Percentiles rank a stretch among this genome's conserved stretches.
phyloP scores from a whole-genome alignment of 352 stramenopile species.

The Aphanomyces cochlioides region DNA sequence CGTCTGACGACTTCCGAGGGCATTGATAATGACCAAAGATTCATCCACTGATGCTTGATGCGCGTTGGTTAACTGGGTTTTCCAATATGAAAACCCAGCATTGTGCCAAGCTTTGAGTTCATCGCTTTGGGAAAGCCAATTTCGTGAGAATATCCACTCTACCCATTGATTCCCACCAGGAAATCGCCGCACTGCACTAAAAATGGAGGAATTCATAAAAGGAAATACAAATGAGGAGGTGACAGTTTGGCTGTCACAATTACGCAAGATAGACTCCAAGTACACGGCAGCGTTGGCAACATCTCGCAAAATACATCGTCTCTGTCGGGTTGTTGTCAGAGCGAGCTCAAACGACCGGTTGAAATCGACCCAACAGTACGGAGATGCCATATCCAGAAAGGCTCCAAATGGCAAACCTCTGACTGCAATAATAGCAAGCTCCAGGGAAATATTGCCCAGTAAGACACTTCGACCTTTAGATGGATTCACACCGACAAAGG shows the following conservation, averaged over 20 bases:
- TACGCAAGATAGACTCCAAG: constrained; percentile 26
- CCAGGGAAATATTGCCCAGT: background rate
- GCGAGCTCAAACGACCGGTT: constrained; percentile 26
- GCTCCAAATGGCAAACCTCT: background rate
- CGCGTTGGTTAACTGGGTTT: constrained; percentile 14
- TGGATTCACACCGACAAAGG: background rate
- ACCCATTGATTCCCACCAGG: background rate
- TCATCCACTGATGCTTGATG: constrained; percentile 6
- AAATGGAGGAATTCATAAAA: constrained; percentile 6
- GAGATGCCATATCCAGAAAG: background rate
- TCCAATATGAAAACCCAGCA: constrained; percentile 3
- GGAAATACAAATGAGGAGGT: background rate
- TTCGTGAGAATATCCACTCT: background rate
- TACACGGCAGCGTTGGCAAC: constrained; percentile 23
- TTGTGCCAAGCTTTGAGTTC: background rate
- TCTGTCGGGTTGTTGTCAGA: constrained; percentile 10
- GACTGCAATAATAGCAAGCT: background rate
- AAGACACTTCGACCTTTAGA: background rate
- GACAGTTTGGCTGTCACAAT: background rate
- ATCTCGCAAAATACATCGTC: constrained; percentile 13
- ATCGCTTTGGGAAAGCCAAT: background rate
- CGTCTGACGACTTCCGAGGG: constrained; percentile 13
- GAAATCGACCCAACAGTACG: constrained; percentile 29
- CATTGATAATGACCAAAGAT: constrained; percentile 17
- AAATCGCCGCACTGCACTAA: background rate